Evolutionary conservation across 176 grass and related monocot species (phyloP).

Genomic region (Tillandsia fasciculata): DNA sequence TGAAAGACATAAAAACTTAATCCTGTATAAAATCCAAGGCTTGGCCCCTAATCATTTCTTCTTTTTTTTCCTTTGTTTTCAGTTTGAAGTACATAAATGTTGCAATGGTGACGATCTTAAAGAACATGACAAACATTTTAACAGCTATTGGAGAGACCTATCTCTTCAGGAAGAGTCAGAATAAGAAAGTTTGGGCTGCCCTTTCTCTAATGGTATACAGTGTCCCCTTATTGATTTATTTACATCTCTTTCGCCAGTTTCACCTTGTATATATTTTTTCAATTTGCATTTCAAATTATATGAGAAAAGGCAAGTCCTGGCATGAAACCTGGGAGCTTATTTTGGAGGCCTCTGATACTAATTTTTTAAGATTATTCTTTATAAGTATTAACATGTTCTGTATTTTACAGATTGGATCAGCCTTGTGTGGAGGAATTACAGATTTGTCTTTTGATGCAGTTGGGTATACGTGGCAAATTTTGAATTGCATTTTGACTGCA

Average conservation of each 20-base stretch:
- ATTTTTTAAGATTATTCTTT: neutral
- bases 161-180: conserved; percentile 65
- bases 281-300: no score
- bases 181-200: conserved; percentile 75
- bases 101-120: conserved; percentile 86
- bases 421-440: conserved; percentile 59
- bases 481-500: conserved; percentile 85
- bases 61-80: conserved; percentile 6
- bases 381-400: conserved; percentile 1
- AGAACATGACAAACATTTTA: conserved; percentile 91
- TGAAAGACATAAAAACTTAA: neutral
- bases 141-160: conserved; percentile 73
- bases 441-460: conserved; percentile 67
- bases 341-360: neutral
- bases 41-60: neutral
- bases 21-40: neutral
- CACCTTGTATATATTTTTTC: no score
- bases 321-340: no score
- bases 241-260: no score
- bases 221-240: neutral
- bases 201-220: conserved; percentile 64
- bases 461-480: conserved; percentile 73
- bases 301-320: no score
- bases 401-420: conserved; percentile 56
- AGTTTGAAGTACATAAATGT: conserved; percentile 94